Conservation (phyloP, 2,329 filamentous ascomycete species). For the Aspergillus niger region DNA sequence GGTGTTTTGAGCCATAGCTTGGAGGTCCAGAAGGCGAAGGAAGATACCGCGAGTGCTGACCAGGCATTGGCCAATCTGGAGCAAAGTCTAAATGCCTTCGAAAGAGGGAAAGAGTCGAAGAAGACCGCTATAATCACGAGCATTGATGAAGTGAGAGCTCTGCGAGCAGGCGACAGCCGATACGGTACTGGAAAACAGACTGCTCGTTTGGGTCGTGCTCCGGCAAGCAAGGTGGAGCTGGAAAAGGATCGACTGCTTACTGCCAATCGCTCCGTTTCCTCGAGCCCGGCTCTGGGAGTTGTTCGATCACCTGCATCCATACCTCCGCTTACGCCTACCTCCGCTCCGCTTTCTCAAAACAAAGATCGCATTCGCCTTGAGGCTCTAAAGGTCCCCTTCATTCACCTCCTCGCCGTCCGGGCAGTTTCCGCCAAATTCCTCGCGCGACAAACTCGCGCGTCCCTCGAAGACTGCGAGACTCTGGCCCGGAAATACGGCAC, state of each 20-base stretch:
- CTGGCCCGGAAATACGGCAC: slow-evolving; percentile 57
- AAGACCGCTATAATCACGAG: slow-evolving; percentile 48
- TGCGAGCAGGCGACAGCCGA: slow-evolving; percentile 39
- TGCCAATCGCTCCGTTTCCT: slow-evolving; percentile 43
- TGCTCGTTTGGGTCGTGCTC: slow-evolving; percentile 31
- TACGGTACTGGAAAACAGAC: slow-evolving; percentile 34
- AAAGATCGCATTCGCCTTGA: slow-evolving; percentile 45
- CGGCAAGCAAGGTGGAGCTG: slow-evolving; percentile 41
- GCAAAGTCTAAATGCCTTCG: slow-evolving; percentile 60
- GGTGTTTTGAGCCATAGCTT: slow-evolving; percentile 61
- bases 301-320: slow-evolving; percentile 40
- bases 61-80: slow-evolving; percentile 61
- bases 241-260: slow-evolving; percentile 47
- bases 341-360: slow-evolving; percentile 39
- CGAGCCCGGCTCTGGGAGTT: slow-evolving; percentile 44
- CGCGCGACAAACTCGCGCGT: slow-evolving; percentile 49
- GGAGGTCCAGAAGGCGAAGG: slow-evolving; percentile 56
- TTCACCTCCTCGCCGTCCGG: slow-evolving; percentile 57
- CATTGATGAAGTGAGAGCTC: slow-evolving; percentile 39
- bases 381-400: slow-evolving; percentile 48
- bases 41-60: slow-evolving; percentile 59
- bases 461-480: slow-evolving; percentile 50
- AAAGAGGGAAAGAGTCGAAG: slow-evolving; percentile 63
- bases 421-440: slow-evolving; percentile 53
- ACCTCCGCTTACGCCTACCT: slow-evolving; percentile 47